These are phyloP conservation scores for Calocybe gambosa DNA, from an alignment of 1,284 basidiomycete species.

Conservation along the genomic window DNA sequence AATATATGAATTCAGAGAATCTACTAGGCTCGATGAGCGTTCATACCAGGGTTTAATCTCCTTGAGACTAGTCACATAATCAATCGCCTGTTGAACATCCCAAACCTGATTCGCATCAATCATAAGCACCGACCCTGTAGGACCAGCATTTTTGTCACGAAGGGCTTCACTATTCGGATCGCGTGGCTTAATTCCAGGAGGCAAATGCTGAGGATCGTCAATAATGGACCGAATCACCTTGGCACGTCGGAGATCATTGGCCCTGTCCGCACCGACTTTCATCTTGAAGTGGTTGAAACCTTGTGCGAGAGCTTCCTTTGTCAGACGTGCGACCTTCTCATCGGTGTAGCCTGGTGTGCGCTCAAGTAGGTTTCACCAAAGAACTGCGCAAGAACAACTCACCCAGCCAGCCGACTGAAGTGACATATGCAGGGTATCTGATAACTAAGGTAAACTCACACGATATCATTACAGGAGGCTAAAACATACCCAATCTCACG, in stretches of 20 bases:
- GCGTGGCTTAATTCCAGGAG: conserved; percentile 42
- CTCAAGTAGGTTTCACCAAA: no score
- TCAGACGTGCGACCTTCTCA: conserved; percentile 85
- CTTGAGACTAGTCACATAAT: conserved; percentile 80
- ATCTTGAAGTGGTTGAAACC: conserved; percentile 98
- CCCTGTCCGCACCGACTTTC: conserved; percentile 86
- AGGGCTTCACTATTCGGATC: conserved; percentile 63
- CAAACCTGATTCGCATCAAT: conserved; percentile 97
- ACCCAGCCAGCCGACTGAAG: conserved; percentile 90
- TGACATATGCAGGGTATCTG: conserved; percentile 93
- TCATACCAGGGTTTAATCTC: conserved; percentile 84
- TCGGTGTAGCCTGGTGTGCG: conserved; percentile 64
- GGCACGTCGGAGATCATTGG: conserved; percentile 82
- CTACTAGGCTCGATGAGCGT: background rate
- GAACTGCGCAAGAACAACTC: conserved; percentile 28
- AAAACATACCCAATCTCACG: conserved; percentile 53
- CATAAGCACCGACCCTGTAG: conserved; percentile 92
- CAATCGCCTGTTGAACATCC: conserved; percentile 90
- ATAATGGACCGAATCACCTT: conserved; percentile 89
- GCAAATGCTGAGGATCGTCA: conserved; percentile 75
- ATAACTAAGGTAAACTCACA: background rate
- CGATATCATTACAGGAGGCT: no score
- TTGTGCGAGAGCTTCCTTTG: conserved; percentile 75
- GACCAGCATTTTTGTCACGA: conserved; percentile 88
- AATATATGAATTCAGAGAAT: no score